A percentile compares a stretch with the other conserved stretches of the same genome.
Evolutionary conservation across 805 yeast species (phyloP).

Genomic region (Henningerozyma blattae): DNA sequence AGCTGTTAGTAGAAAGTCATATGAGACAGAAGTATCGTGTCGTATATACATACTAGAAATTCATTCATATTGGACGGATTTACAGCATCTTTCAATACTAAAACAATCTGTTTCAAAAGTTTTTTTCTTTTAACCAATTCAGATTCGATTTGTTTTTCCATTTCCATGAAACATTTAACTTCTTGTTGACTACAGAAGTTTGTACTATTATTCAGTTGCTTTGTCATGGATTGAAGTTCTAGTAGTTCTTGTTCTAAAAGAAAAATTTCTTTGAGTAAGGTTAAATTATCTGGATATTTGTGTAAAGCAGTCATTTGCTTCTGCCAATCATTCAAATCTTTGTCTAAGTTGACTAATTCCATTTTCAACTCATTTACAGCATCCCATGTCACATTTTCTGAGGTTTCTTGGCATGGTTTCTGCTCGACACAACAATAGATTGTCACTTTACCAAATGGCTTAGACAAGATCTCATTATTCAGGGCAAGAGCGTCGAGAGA

Average conservation of each 20-base stretch:
- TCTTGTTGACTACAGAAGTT: conserved; percentile 4
- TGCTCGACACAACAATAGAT: conserved; percentile 33
- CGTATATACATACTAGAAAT: conserved; percentile 9
- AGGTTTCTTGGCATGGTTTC: not conserved
- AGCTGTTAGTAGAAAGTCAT: too few species aligned
- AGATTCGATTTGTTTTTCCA: conserved; percentile 7
- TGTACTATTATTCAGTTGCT: not conserved
- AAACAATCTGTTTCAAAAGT: conserved; percentile 9
- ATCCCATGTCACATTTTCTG: conserved; percentile 9
- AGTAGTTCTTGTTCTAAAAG: conserved; percentile 4
- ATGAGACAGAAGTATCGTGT: too few species aligned
- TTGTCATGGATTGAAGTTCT: conserved; percentile 1
- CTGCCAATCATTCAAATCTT: conserved; percentile 5
- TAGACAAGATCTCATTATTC: conserved; percentile 26
- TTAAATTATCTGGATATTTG: conserved; percentile 3
- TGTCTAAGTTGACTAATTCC: conserved; percentile 14
- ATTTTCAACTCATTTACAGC: conserved; percentile 13
- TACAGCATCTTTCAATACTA: conserved; percentile 17
- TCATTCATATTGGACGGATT: conserved; percentile 15
- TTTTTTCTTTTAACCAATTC: conserved; percentile 10
- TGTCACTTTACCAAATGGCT: conserved; percentile 32
- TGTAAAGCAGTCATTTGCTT: conserved; percentile 12
- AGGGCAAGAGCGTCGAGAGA: conserved; percentile 27
- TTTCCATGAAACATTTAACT: conserved; percentile 6
- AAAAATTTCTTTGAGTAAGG: conserved; percentile 3